Conservation (phyloP, 2,329 filamentous ascomycete species). For the Stromatinia cepivora region DNA sequence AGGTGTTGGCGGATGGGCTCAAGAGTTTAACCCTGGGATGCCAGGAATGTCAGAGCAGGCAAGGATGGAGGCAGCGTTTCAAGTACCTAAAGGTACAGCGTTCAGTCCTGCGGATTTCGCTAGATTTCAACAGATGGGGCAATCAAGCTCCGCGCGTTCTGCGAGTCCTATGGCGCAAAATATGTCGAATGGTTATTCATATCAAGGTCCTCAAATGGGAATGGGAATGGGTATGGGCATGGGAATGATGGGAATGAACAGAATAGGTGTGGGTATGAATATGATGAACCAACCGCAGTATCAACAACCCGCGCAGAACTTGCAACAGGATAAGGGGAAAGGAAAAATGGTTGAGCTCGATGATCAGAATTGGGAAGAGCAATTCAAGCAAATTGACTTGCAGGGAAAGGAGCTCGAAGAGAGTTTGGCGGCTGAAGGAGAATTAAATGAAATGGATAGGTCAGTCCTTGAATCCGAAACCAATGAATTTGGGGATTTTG, state of each 20-base stretch:
- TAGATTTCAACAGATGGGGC: constrained; percentile 75
- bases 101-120: constrained; percentile 87
- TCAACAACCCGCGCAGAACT: constrained; percentile 44
- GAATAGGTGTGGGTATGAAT: constrained; percentile 58
- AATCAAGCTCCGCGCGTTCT: constrained; percentile 53
- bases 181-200: constrained; percentile 48
- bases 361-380: constrained; percentile 92
- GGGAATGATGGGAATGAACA: constrained; percentile 58
- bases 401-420: constrained; percentile 51
- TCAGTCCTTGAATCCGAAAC: constrained; percentile 72
- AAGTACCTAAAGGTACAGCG: constrained; percentile 55
- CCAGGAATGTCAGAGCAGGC: constrained; percentile 54
- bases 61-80: constrained; percentile 71
- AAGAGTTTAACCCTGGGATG: constrained; percentile 62
- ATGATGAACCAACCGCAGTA: constrained; percentile 47
- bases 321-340: constrained; percentile 68
- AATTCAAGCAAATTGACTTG: constrained; percentile 86
- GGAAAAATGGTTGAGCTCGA: constrained; percentile 93
- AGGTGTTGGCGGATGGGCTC: constrained; percentile 55
- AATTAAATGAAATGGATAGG: constrained; percentile 88
- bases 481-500: constrained; percentile 81
- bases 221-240: constrained; percentile 47
- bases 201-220: constrained; percentile 58
- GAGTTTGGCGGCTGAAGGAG: constrained; percentile 47
- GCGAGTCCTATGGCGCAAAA: constrained; percentile 57